Base-by-base conservation (phyloP, 768 basidiomycete genomes). In the Termitomyces titanicus region DNA sequence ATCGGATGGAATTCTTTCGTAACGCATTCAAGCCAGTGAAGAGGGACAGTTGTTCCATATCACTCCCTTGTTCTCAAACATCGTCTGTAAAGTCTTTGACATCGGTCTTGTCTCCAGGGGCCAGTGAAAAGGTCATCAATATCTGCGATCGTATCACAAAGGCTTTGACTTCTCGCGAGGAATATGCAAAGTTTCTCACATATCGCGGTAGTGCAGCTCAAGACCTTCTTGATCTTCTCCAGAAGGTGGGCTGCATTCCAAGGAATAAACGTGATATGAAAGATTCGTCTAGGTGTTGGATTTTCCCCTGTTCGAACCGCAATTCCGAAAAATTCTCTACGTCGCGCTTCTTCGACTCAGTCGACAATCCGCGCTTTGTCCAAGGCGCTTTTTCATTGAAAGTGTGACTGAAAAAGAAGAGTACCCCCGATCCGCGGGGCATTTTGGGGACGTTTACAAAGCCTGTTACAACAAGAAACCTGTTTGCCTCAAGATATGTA, bases 371-470 rank as follows among this genome's bases (percentile, higher is more conserved):
- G 61, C 61, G 9, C 60, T 67, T 11, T 65, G 67, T 37, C 72
- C 72, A 12, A 54, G 61, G 11, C 64, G 64, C n/a, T 64, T 69
- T 34, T 35, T 55, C 2, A 47, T 66, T 29, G 46, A 42, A 20
- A 49, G 47, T 24, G 56, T 58, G n/a, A 51, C 37, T 8, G 47
- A 39, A 17, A 46, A 49, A 18, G 27, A 48, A 0, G 57, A 59
- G 1, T 53, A 47, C 10, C 51, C 60, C 5, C 53, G 55, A 11
- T 54, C 64, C 3, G 55, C 53, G 3, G 69, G 69, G 1, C 52
- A 61, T 7, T 72, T 67, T 39, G 63, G 66, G 5, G 70, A 70
- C 20, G 58, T 72, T 17, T 67, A 66, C 58, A 65, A 59, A 58
- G 68, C 65, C 0, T 18, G 48, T 5, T 60, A 62, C 29, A 54